phyloP scores from a whole-genome alignment of 768 basidiomycete genomes.

The Podaxis sp. region DNA sequence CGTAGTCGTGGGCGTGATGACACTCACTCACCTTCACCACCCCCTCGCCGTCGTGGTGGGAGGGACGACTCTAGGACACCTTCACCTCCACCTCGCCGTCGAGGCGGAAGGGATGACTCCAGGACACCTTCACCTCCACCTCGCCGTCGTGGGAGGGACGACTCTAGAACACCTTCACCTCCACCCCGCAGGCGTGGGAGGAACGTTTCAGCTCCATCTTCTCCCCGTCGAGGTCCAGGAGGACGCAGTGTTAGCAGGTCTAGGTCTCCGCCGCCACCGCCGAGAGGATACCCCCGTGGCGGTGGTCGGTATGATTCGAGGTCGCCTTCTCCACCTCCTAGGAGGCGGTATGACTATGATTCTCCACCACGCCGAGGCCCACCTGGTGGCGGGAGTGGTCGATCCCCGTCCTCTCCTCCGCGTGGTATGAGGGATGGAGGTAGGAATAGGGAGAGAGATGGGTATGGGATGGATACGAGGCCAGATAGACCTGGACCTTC shows the following conservation, averaged over 20 bases:
- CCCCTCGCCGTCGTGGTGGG: constrained; percentile 7
- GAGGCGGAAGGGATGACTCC: constrained; percentile 16
- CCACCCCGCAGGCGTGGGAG: constrained; percentile 19
- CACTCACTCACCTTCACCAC: constrained; percentile 13
- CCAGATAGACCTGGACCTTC: constrained; percentile 9
- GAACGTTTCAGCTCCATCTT: constrained; percentile 11
- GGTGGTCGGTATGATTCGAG: not conserved
- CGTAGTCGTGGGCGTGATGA: constrained; percentile 13
- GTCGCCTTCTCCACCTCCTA: constrained; percentile 9
- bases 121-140: constrained; percentile 12
- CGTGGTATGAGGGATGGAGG: not conserved
- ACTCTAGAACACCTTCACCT: constrained; percentile 17
- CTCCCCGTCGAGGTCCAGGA: constrained; percentile 8
- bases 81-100: constrained; percentile 1
- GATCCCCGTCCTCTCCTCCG: constrained; percentile 11
- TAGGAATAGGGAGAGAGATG: not conserved
- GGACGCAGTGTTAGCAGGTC: constrained; percentile 9
- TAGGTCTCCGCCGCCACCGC: constrained; percentile 13
- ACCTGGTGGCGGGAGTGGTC: not conserved
- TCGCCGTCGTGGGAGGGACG: constrained; percentile 9
- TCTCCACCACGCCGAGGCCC: constrained; percentile 8
- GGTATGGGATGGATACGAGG: constrained; percentile 9
- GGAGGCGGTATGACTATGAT: constrained; percentile 7
- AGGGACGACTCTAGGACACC: constrained; percentile 10
- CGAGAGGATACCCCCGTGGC: not conserved